These are phyloP conservation scores for Plenodomus biglobosus DNA, from an alignment of 2,329 filamentous ascomycete species.

Conservation along the genomic window DNA sequence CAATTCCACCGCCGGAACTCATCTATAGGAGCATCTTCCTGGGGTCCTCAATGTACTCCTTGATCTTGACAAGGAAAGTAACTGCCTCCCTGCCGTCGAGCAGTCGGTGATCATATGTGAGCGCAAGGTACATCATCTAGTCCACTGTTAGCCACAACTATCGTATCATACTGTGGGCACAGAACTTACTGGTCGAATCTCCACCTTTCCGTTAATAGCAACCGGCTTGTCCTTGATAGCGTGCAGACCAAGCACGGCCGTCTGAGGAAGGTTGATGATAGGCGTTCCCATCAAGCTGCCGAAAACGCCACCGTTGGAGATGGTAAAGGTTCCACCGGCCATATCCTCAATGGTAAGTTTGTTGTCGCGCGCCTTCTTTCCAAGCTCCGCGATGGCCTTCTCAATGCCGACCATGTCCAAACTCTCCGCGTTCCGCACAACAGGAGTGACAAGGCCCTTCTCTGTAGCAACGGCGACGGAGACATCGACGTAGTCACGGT, in stretches of 20 bases:
- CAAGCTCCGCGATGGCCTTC: slow-evolving; percentile 85
- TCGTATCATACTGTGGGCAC: background rate
- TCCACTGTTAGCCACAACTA: slow-evolving; percentile 9
- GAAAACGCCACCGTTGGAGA: slow-evolving; percentile 96
- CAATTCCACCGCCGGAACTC: background rate
- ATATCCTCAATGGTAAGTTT: slow-evolving; percentile 99
- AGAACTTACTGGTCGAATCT: slow-evolving; percentile 72
- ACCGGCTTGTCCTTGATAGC: slow-evolving; percentile 95
- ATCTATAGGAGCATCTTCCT: slow-evolving; percentile 75
- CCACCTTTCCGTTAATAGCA: slow-evolving; percentile 87
- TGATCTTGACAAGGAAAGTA: slow-evolving; percentile 93
- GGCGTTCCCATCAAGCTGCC: slow-evolving; percentile 96
- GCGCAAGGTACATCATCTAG: slow-evolving; percentile 95
- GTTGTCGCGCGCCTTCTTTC: slow-evolving; percentile 94
- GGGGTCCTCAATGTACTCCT: slow-evolving; percentile 97
- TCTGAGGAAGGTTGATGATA: slow-evolving; percentile 97
- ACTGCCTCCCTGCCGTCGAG: slow-evolving; percentile 94
- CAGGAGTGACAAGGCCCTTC: slow-evolving; percentile 94
- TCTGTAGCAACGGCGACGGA: slow-evolving; percentile 96
- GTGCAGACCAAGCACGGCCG: slow-evolving; percentile 86
- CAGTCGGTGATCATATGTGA: slow-evolving; percentile 96
- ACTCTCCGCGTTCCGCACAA: slow-evolving; percentile 88
- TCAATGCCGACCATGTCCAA: slow-evolving; percentile 90
- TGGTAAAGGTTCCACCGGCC: slow-evolving; percentile 97
- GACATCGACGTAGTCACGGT: slow-evolving; percentile 97